Base-by-base conservation (phyloP, 306 rosid species). In the Sechiopsis laciniata region DNA sequence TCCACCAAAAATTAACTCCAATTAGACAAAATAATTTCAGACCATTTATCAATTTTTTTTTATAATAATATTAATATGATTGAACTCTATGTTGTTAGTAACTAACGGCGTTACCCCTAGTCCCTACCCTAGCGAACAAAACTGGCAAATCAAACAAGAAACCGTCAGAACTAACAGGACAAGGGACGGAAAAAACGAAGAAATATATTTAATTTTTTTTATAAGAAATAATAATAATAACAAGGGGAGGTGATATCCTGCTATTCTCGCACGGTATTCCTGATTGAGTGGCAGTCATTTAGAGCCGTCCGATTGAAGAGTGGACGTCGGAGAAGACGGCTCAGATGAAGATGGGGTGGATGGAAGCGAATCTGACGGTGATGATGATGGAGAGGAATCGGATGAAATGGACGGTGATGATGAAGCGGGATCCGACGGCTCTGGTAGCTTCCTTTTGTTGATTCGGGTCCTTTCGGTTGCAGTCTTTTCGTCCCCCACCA, bases 261-360 rank as follows among this genome's bases (percentile, higher is more conserved):
- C 42, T 68, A 8, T 68, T 8, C 57, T 46, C 72, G 6, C 72
- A 66, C 35, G 37, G 72, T 66, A 8, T 24, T 79, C 75, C 77
- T 79, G 46, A 40, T 40, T 80, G 86, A 16, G 68, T 20, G 86
- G 19, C 40, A 64, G 83, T 85, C 95, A 80, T 87, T 89, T 84
- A 85, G 17, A 91, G 86, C 83, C 96, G 92, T 84, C 88, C 15
- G 92, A 90, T 79, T 21, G 96, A 89, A 21, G 96, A 85, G 74
- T 86, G 88, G 80, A 70, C 29, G 76, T 64, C 6, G 92, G 88
- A 13, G 88, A 77, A 46, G 96, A 71, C 0, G 86, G 75, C 2
- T 84, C 78, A 0, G 93, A 78, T 0, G 86, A 48, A 0, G 86
- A 82, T 10, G 78, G 73, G 8, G 56, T 48, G 12, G 73, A 68